Conservation (phyloP, 1,284 basidiomycete species). For the Cryptococcus amylolentus region DNA sequence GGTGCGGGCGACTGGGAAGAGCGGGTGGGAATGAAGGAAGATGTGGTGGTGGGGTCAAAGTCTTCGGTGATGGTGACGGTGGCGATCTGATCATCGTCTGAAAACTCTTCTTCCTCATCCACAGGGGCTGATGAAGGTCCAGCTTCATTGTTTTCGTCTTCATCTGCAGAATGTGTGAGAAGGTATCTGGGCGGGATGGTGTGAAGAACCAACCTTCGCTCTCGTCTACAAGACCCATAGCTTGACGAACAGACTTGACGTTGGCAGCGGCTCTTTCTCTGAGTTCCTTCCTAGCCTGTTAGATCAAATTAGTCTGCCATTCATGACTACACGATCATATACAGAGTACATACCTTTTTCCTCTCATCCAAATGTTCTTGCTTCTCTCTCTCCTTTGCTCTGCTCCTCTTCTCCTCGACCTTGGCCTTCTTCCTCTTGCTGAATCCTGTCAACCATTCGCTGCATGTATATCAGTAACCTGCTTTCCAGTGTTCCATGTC, state of each 20-base stretch:
- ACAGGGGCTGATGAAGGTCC: slow-evolving; percentile 19
- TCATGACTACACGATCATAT: not conserved
- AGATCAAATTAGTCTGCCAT: not conserved
- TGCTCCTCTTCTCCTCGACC: slow-evolving; percentile 40
- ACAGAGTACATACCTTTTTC: slow-evolving; percentile 42
- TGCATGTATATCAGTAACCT: slow-evolving; percentile 3
- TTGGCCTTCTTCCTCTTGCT: slow-evolving; percentile 51
- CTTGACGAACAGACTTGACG: slow-evolving; percentile 40
- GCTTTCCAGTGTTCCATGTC: not conserved
- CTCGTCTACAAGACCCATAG: slow-evolving; percentile 43
- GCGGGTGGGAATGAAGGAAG: not conserved
- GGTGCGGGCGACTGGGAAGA: slow-evolving; percentile 16
- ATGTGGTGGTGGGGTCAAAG: slow-evolving; percentile 35
- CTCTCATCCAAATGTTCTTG: slow-evolving; percentile 45
- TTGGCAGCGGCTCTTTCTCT: slow-evolving; percentile 44
- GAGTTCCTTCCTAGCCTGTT: slow-evolving; percentile 44
- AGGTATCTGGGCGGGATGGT: not conserved
- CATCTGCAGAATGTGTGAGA: slow-evolving; percentile 1
- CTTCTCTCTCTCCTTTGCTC: slow-evolving; percentile 47
- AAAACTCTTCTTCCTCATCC: slow-evolving; percentile 37
- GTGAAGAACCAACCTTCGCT: not conserved
- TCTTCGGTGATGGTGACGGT: slow-evolving; percentile 50
- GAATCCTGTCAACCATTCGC: slow-evolving; percentile 51
- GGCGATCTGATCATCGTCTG: slow-evolving; percentile 48
- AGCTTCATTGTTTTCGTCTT: slow-evolving; percentile 20